Base-by-base conservation (phyloP, 2,329 filamentous ascomycete genomes). In the Fusarium sacchari region DNA sequence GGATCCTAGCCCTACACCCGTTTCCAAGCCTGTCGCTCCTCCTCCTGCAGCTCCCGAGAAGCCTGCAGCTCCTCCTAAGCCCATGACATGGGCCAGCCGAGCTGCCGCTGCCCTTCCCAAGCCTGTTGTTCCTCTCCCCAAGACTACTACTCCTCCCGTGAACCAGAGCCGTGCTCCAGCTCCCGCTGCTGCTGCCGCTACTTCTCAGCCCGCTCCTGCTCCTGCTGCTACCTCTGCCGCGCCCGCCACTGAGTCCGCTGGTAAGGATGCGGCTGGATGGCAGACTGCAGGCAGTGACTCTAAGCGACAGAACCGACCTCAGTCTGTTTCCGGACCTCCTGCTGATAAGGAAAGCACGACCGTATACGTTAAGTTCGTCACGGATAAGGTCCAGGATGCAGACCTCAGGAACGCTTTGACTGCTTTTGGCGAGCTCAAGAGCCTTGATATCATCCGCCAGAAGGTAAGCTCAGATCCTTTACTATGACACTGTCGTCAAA, bases 311-410 rank as follows among this genome's bases (percentile, higher is more conserved):
- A 92, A 91, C 78, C 91, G 94, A 72, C 89, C 89, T 58, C 92
- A 93, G 82, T 89, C 91, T 61, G 87, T 90, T 76, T 86, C 90
- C 63, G 86, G 86, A 57, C 82, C 87, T 32, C 82, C 87, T n/a
- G 81, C 85, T 52, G 93, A 95, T 79, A 93, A 94, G 79, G 92
- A 96, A 72, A 90, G 90, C 71, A 92, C 92, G 60, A 89, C 95
- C 76, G 96, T 93, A 26, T 98, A 98, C 83, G 94, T 99, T 83
- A 97, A 97, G 87, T 97, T 96, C 78, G 96, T 98, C 56, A 96
- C 92, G 56, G 95, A 97, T 39, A 95, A 95, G 84, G 92, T 99
- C 59, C 89, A 94, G 80, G 88, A 91, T 20, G 89, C 90, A 44
- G 90, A 94, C 52, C 87, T 99, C 67, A 92, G 88, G 82, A 87